A percentile compares a stretch with the other conserved stretches of the same genome.
Evolutionary conservation across 2,329 filamentous ascomycete genomes (phyloP).

Genomic region (Calonectria multiphialidica): DNA sequence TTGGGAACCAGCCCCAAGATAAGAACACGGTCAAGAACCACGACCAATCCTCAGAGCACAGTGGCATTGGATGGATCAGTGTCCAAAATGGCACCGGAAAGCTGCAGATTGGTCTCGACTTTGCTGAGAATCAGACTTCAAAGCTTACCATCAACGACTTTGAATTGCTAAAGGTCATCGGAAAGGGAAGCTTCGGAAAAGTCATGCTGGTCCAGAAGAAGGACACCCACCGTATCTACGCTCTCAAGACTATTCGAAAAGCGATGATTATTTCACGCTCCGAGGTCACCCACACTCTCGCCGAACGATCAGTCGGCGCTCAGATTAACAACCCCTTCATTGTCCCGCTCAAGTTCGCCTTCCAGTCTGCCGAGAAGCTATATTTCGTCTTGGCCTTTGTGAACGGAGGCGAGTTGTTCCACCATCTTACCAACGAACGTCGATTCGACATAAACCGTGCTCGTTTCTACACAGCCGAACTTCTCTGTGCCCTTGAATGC

Average conservation of each 20-base stretch:
- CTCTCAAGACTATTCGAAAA: constrained; percentile 98
- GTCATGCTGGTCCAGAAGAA: constrained; percentile 99
- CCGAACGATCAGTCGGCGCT: constrained; percentile 92
- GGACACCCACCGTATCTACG: constrained; percentile 96
- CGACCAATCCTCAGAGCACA: constrained; percentile 81
- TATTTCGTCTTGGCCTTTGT: constrained; percentile 97
- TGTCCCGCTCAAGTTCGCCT: constrained; percentile 96
- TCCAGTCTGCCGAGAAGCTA: constrained; percentile 96
- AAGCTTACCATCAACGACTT: constrained; percentile 96
- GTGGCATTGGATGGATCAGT: constrained; percentile 88
- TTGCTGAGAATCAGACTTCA: constrained; percentile 88
- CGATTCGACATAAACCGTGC: constrained; percentile 97
- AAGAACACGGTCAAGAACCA: not conserved
- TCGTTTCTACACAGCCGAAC: constrained; percentile 94
- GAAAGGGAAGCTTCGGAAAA: constrained; percentile 97
- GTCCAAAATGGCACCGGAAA: constrained; percentile 89
- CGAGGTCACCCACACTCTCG: constrained; percentile 94
- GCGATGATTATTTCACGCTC: constrained; percentile 98
- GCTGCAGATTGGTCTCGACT: constrained; percentile 91
- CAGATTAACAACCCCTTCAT: constrained; percentile 99
- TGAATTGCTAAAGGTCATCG: constrained; percentile 94
- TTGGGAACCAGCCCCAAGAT: constrained; percentile 55
- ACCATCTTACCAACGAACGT: constrained; percentile 94
- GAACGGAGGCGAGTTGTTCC: constrained; percentile 96
- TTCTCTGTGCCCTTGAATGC: constrained; percentile 93